Conservation (phyloP, 2,329 filamentous ascomycete species). For the Diaporthe amygdali region DNA sequence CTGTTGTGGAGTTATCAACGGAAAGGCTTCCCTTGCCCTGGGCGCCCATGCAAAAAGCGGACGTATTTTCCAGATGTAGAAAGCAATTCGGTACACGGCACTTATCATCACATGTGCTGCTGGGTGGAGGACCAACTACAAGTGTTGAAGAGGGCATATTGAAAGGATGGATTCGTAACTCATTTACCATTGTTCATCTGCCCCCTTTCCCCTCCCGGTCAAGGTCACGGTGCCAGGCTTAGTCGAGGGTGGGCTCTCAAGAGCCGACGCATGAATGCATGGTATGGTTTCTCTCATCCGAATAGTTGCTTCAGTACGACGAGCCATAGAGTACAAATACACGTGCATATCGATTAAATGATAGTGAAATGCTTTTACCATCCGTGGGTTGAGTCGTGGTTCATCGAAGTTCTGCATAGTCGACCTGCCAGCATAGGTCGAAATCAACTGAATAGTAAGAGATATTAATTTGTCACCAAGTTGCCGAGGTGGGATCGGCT, state of each 20-base stretch:
- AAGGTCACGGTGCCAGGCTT: neutral
- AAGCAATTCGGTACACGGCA: neutral
- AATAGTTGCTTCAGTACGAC: neutral
- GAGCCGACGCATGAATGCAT: neutral
- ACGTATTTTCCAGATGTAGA: neutral
- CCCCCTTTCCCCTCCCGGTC: neutral
- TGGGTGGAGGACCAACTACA: neutral
- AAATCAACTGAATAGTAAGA: neutral
- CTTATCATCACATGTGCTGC: neutral
- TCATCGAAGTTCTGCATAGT: neutral
- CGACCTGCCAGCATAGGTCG: neutral
- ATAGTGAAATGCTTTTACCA: no score
- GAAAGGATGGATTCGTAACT: neutral
- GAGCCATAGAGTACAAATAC: no score
- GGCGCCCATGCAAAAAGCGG: neutral
- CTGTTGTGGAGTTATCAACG: neutral
- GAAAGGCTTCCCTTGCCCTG: neutral
- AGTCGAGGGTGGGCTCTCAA: neutral
- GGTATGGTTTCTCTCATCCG: no score
- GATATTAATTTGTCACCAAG: neutral
- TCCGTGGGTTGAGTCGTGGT: no score
- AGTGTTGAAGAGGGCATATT: neutral
- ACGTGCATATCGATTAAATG: no score
- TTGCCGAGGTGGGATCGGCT: neutral
- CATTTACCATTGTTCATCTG: neutral